Percentiles rank a stretch among this genome's conserved stretches.
Conservation (phyloP, 768 basidiomycete species). For the Lactarius pseudohatsudake region DNA sequence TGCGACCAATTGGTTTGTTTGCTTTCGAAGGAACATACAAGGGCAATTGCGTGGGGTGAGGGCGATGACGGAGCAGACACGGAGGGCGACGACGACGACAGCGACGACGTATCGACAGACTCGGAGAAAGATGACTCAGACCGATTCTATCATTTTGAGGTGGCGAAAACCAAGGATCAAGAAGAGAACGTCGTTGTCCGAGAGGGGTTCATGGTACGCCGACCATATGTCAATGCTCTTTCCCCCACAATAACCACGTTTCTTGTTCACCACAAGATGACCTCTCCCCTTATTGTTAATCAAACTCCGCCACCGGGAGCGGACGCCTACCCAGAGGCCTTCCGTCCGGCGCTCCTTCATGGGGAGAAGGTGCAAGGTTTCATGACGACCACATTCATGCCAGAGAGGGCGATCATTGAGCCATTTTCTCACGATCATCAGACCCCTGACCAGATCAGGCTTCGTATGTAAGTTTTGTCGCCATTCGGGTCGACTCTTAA, state of each 20-base stretch:
- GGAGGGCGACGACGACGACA: conserved; percentile 33
- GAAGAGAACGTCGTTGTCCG: conserved; percentile 48
- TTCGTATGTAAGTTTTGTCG: conserved; percentile 10
- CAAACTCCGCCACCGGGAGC: background rate
- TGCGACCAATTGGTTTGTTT: conserved; percentile 55
- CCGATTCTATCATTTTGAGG: conserved; percentile 54
- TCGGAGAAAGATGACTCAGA: conserved; percentile 46
- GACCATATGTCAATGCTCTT: no score
- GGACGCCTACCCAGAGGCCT: background rate
- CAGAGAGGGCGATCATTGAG: background rate
- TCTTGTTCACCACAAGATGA: background rate
- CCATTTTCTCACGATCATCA: background rate
- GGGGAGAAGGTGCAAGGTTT: conserved; percentile 31
- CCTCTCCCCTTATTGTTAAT: background rate
- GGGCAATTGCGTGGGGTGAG: conserved; percentile 44
- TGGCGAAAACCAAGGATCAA: conserved; percentile 55
- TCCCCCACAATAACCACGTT: background rate
- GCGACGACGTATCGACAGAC: conserved; percentile 30
- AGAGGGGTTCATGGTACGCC: conserved; percentile 47
- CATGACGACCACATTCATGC: conserved; percentile 18
- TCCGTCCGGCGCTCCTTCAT: conserved; percentile 15
- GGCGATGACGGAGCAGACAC: no score
- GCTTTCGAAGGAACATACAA: conserved; percentile 49
- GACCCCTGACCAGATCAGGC: conserved; percentile 2
- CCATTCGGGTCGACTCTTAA: background rate